These are phyloP conservation scores for Aegle marmelos DNA, from an alignment of 345 rosid genomes.

Conservation along the genomic window DNA sequence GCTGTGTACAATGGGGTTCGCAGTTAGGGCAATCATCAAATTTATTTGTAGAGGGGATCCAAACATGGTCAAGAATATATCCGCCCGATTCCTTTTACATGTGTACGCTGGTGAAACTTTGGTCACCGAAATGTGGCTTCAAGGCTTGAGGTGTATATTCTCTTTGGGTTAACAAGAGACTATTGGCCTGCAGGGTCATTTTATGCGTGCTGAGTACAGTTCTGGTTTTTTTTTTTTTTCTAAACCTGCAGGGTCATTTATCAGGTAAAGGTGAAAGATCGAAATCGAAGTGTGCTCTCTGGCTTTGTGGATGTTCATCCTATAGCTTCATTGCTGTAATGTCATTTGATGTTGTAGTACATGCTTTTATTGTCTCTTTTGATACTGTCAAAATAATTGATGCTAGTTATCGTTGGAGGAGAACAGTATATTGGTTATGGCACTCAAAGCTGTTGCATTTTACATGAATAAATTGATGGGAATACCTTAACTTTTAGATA, in stretches of 20 bases:
- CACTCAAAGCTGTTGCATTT: no score
- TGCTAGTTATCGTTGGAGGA: no score
- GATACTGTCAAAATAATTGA: background rate
- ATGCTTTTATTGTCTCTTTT: background rate
- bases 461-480: no score
- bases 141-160: slow-evolving; percentile 58
- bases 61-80: slow-evolving; percentile 51
- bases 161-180: background rate
- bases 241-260: slow-evolving; percentile 57
- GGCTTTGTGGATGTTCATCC: slow-evolving; percentile 63
- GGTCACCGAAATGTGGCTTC: slow-evolving; percentile 83
- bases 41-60: slow-evolving; percentile 72
- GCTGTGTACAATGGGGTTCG: slow-evolving; percentile 78
- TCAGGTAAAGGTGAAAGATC: slow-evolving; percentile 66
- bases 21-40: slow-evolving; percentile 77
- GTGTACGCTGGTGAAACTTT: slow-evolving; percentile 86
- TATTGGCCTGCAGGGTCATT: no score
- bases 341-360: background rate
- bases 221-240: slow-evolving; percentile 9
- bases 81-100: slow-evolving; percentile 70
- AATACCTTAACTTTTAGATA: no score
- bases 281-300: slow-evolving; percentile 56
- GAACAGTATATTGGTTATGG: no score
- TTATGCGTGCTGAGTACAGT: background rate
- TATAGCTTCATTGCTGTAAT: slow-evolving; percentile 45